Evolutionary conservation across 495 filamentous ascomycete genomes (phyloP).

Genomic region (Lophiotrema nucula): DNA sequence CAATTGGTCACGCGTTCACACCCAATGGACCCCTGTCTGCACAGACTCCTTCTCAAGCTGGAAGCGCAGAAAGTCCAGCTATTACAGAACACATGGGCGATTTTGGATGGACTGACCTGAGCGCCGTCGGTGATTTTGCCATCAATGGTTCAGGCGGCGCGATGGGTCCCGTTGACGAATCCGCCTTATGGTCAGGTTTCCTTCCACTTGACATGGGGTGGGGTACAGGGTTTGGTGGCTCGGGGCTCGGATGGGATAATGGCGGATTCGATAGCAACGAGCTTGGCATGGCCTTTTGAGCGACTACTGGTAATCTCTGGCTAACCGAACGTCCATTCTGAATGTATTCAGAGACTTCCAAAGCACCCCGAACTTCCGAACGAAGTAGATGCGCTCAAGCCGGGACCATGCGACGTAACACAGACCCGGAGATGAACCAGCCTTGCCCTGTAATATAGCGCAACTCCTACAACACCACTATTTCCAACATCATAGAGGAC

Average conservation of each 20-base stretch:
- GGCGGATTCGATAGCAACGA: slow-evolving; percentile 21
- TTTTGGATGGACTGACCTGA: slow-evolving; percentile 59
- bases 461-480: no score
- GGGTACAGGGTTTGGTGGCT: slow-evolving; percentile 6
- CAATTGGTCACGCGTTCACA: slow-evolving; percentile 7
- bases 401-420: no score
- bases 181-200: slow-evolving; percentile 25
- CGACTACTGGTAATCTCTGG: no score
- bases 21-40: neutral
- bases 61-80: slow-evolving; percentile 31
- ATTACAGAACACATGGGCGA: slow-evolving; percentile 47
- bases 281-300: slow-evolving; percentile 28
- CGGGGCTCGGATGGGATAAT: slow-evolving; percentile 25
- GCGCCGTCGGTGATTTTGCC: slow-evolving; percentile 57
- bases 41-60: slow-evolving; percentile 28
- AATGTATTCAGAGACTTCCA: no score
- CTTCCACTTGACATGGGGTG: slow-evolving; percentile 30
- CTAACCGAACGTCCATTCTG: no score
- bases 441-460: no score
- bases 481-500: no score
- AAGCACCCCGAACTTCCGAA: no score
- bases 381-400: no score
- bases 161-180: slow-evolving; percentile 11
- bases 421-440: no score
- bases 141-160: slow-evolving; percentile 33